Evolutionary conservation across 768 basidiomycete genomes (phyloP), one percentile per base, ranked within the genome.

Genomic region (Solioccasus polychromus): DNA sequence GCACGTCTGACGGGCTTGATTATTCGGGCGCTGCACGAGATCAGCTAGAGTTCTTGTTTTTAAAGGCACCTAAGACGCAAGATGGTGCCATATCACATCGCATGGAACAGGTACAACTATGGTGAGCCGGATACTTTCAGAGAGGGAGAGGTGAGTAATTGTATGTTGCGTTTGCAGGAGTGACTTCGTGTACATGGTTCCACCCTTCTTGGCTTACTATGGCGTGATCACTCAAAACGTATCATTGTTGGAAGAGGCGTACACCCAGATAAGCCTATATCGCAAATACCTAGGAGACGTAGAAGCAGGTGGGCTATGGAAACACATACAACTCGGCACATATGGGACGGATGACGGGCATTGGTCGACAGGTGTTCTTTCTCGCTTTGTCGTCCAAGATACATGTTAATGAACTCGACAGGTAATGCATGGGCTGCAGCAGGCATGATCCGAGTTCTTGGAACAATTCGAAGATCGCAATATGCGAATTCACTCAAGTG

Each of bases 401-500:
- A 2, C 18, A 15, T 26, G 4, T 26, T 50, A 8, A 58, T 19
- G 32, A 4, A 15, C 7, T 5, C 9, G 10, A 19, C 39, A 86
- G 91, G 91, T 0, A 92, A 93, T 45, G 92, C 72, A 3, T 95
- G 92, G 92, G 92, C 87, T 0, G 88, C 89, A 0, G 85, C 82
- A 15, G 92, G 92, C 1, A 92, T 92, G 77, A 70, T 89, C 9
- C 82, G 92, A 6, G 92, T 93, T 3, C 71, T 87, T 1, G 82
- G 78, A 2, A 92, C 88, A 2, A 83, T 92, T 46, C 71, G 77
- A 52, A 68, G 77, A 25, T 87, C 87, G 0, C 66, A 74, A 39
- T 88, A 71, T 49, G 68, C 75, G 2, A 68, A 68, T 24, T 58
- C 64, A 7, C 63, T 89, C 47, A 58, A 71, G 40, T 66, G 58